Conservation (phyloP, 1,284 basidiomycete species). For the Microbotryum violaceum region DNA sequence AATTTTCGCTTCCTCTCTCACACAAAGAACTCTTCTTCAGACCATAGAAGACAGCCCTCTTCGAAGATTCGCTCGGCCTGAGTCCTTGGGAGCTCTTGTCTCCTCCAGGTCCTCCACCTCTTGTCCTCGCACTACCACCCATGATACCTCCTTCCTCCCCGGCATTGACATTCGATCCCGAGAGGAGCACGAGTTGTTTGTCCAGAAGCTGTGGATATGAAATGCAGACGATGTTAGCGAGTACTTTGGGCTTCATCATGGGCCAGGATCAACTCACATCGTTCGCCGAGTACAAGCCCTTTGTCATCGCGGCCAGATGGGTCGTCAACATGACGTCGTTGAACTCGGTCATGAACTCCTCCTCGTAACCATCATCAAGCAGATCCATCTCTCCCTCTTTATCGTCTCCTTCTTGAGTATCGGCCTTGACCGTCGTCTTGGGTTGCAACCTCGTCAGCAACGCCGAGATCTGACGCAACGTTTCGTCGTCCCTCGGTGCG, state of each 20-base stretch:
- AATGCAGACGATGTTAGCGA: background rate
- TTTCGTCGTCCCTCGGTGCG: conserved; percentile 63
- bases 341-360: conserved; percentile 86
- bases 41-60: too few species aligned
- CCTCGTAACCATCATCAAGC: conserved; percentile 54
- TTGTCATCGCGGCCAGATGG: conserved; percentile 79
- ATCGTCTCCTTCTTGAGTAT: background rate
- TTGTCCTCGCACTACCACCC: too few species aligned
- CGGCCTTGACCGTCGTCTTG: background rate
- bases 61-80: too few species aligned
- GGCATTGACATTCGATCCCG: conserved; percentile 19
- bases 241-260: background rate
- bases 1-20: too few species aligned
- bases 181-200: conserved; percentile 54
- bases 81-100: too few species aligned
- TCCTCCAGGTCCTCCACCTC: too few species aligned
- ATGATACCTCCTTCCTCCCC: conserved; percentile 10
- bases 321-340: conserved; percentile 88
- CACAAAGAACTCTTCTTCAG: too few species aligned
- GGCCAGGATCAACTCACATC: conserved; percentile 55
- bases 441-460: conserved; percentile 71
- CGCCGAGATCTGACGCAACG: conserved; percentile 74
- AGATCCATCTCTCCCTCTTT: conserved; percentile 57
- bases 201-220: conserved; percentile 53
- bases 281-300: conserved; percentile 75